phyloP scores from a whole-genome alignment of 208 protist species.

The Spongospora subterranea region DNA sequence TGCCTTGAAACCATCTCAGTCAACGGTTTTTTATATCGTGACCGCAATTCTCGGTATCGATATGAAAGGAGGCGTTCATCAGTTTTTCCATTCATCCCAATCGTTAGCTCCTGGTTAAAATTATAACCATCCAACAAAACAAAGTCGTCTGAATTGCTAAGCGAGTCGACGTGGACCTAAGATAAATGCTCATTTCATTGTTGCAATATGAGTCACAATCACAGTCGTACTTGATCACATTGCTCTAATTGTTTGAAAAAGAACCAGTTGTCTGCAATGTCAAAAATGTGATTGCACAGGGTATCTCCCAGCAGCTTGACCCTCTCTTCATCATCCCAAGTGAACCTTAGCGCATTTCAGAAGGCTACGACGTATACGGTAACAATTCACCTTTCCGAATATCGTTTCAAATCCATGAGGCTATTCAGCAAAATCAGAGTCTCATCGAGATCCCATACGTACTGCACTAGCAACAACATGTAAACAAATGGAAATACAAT shows the following conservation, averaged over 20 bases:
- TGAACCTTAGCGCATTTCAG: too few species aligned
- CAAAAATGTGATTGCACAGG: neutral
- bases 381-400: neutral
- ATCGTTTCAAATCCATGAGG: constrained; percentile 20
- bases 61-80: neutral
- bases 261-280: neutral
- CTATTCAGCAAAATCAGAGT: constrained; percentile 12
- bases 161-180: neutral
- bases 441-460: constrained; percentile 38
- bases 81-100: neutral
- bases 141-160: constrained; percentile 6
- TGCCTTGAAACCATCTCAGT: neutral
- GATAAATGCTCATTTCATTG: too few species aligned
- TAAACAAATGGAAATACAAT: neutral
- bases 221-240: neutral
- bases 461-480: neutral
- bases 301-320: too few species aligned
- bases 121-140: neutral
- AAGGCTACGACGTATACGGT: too few species aligned
- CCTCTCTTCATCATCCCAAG: too few species aligned
- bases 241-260: constrained; percentile 25
- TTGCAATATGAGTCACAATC: too few species aligned
- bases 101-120: neutral
- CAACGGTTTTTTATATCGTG: constrained; percentile 20
- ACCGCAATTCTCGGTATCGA: neutral